phyloP scores from a whole-genome alignment of 2,329 filamentous ascomycete genomes.

The Ramularia endophylla region DNA sequence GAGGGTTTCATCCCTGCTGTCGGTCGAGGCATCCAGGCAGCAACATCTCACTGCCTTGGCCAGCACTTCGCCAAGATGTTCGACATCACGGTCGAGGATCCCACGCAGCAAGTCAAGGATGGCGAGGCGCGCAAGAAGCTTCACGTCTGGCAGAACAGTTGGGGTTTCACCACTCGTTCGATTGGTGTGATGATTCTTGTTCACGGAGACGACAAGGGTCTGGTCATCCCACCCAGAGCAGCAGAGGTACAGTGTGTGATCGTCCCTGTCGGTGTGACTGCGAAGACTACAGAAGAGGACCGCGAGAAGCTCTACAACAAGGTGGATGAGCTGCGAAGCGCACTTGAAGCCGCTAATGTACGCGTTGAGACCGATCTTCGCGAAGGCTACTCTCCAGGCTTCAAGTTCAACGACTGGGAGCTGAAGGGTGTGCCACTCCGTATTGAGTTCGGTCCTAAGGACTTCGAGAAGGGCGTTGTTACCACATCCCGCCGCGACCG shows the following conservation, averaged over 20 bases:
- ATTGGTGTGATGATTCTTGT: constrained; percentile 99
- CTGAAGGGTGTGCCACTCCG: constrained; percentile 91
- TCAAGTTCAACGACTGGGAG: constrained; percentile 99
- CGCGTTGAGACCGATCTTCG: constrained; percentile 77
- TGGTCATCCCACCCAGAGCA: constrained; percentile 87
- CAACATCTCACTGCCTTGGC: constrained; percentile 86
- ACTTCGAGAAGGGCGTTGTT: constrained; percentile 78
- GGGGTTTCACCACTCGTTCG: constrained; percentile 94
- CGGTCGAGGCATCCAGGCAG: constrained; percentile 93
- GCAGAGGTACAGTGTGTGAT: constrained; percentile 81
- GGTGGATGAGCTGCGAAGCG: constrained; percentile 62
- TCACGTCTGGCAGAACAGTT: constrained; percentile 97
- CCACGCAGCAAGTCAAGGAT: constrained; percentile 53
- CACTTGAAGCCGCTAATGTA: constrained; percentile 66
- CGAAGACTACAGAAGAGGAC: constrained; percentile 76
- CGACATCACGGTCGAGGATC: constrained; percentile 94
- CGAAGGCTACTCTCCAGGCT: constrained; percentile 86
- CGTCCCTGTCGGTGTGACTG: constrained; percentile 88
- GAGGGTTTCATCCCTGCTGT: constrained; percentile 96
- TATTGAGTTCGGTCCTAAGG: constrained; percentile 93
- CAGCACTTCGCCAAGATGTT: constrained; percentile 99
- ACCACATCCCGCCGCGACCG: constrained; percentile 84
- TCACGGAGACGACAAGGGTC: constrained; percentile 90
- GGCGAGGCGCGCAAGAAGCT: constrained; percentile 73
- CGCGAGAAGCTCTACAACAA: constrained; percentile 69